These are phyloP conservation scores for Saccharum hybrid DNA, from an alignment of 202 grass and related monocot species.

Conservation along the genomic window DNA sequence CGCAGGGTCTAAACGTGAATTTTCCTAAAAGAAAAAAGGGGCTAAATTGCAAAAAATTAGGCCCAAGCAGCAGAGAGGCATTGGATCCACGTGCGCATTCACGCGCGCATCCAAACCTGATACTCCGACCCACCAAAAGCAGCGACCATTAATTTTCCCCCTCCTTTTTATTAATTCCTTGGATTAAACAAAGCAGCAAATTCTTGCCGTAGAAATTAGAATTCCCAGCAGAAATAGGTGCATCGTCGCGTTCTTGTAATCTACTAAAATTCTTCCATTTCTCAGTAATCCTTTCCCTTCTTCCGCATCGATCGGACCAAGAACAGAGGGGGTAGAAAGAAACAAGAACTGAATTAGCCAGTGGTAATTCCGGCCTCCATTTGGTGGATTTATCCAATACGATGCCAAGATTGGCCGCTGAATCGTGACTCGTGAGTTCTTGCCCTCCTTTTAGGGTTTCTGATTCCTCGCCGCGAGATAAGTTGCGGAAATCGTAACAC, in stretches of 20 bases:
- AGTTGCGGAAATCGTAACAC: constrained; percentile 46
- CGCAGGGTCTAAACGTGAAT: too few relatives aligned
- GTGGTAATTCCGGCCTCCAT: constrained; percentile 6
- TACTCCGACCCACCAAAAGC: constrained; percentile 53
- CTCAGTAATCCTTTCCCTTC: neutral
- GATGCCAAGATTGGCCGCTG: constrained; percentile 38
- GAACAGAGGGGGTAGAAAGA: constrained; percentile 3
- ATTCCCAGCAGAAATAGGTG: constrained; percentile 26
- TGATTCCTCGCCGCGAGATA: constrained; percentile 37
- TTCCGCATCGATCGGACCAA: constrained; percentile 8
- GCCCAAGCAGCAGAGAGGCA: constrained; percentile 22
- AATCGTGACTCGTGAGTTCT: constrained; percentile 42
- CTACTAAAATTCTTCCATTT: constrained; percentile 1
- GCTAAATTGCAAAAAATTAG: too few relatives aligned
- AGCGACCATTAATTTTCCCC: constrained; percentile 39
- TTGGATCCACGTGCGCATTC: constrained; percentile 50
- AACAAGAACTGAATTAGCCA: constrained; percentile 20
- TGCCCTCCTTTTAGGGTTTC: constrained; percentile 45
- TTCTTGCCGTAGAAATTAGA: constrained; percentile 41
- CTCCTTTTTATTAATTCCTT: constrained; percentile 10
- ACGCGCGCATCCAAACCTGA: constrained; percentile 53
- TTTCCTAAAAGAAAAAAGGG: too few relatives aligned
- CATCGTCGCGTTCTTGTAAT: constrained; percentile 15
- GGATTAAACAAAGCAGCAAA: constrained; percentile 23
- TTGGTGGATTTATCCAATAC: neutral